Evolutionary conservation across 2,329 filamentous ascomycete genomes (phyloP), one percentile per base, ranked within the genome.

Genomic region (Geoglossum cookeanum): DNA sequence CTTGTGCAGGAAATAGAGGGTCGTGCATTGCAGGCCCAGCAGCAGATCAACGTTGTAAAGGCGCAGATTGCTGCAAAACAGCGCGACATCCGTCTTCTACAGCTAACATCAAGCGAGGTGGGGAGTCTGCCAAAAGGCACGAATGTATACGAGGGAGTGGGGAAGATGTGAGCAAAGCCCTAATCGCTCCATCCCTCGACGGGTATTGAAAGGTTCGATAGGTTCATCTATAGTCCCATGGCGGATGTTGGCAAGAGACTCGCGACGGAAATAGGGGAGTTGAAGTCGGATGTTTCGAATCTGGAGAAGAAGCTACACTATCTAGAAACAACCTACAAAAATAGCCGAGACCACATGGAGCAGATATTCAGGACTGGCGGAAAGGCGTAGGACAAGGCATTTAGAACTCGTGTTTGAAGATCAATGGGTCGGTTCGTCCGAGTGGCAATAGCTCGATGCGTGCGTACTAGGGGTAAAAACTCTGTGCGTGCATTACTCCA

Each of bases 241-340:
- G 71, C 78, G 22, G 78, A 81, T 22, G 79, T 97, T 62, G 83
- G 87, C 66, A 78, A 82, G 64, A 85, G 92, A 63, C 77, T 97
- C 58, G 77, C 82, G 42, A 73, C 75, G 49, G 89, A 96, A 71
- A 83, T 82, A 58, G 79, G 84, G 65, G 81, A 84, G 56, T 72
- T 91, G 61, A 84, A 89, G 64, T 76, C 78, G 32, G 91, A 96
- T 64, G 81, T 95, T 60, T 77, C 85, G 45, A 84, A 84, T 61
- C 72, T 97, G 61, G 83, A 86, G 63, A 94, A 97, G 78, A 89
- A 87, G 69, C 75, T 96, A 64, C 81, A 91, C 64, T 97, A 96
- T 67, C 76, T 97, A 49, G 91, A 97, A 74, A 94, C 88, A 58
- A 97, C 92, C 55, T 85, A 88, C 68, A 89, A 94, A 74, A 98